Evolutionary conservation across 768 basidiomycete species (phyloP).

Genomic region (Pisolithus tinctorius): DNA sequence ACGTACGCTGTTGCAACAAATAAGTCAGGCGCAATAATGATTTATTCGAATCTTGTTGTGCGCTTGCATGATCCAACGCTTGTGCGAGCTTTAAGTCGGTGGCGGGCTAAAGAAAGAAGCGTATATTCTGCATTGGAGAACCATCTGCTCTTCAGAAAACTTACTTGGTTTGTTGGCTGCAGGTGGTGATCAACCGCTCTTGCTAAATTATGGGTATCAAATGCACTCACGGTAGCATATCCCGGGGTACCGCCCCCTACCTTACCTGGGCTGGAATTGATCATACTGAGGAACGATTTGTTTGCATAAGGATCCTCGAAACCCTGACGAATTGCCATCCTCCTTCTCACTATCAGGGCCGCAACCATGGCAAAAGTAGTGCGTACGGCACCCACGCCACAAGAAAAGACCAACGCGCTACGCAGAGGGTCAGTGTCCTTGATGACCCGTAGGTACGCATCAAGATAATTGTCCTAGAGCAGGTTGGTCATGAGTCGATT

Average conservation of each 20-base stretch:
- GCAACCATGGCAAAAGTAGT: slow-evolving; percentile 98
- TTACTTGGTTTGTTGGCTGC: slow-evolving; percentile 26
- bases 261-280: slow-evolving; percentile 7
- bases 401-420: slow-evolving; percentile 88
- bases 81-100: slow-evolving; percentile 55
- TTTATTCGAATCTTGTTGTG: slow-evolving; percentile 72
- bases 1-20: slow-evolving; percentile 70
- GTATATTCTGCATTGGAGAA: slow-evolving; percentile 5
- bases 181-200: slow-evolving; percentile 3
- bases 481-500: neutral
- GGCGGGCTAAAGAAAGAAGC: slow-evolving; percentile 25
- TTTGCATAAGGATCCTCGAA: slow-evolving; percentile 71
- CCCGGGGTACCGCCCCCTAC: slow-evolving; percentile 29
- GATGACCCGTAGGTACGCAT: slow-evolving; percentile 84
- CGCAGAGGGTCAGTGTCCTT: slow-evolving; percentile 69
- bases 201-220: neutral
- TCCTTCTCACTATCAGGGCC: slow-evolving; percentile 78
- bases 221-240: slow-evolving; percentile 40
- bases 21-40: slow-evolving; percentile 75
- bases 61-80: slow-evolving; percentile 67
- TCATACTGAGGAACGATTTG: slow-evolving; percentile 22
- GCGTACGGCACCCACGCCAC: slow-evolving; percentile 94
- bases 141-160: neutral
- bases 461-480: slow-evolving; percentile 84
- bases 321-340: slow-evolving; percentile 57